Evolutionary conservation across 1,139 yeast genomes (phyloP), one percentile per base, ranked within the genome.

Genomic region (Suhomyces bokatorum): DNA sequence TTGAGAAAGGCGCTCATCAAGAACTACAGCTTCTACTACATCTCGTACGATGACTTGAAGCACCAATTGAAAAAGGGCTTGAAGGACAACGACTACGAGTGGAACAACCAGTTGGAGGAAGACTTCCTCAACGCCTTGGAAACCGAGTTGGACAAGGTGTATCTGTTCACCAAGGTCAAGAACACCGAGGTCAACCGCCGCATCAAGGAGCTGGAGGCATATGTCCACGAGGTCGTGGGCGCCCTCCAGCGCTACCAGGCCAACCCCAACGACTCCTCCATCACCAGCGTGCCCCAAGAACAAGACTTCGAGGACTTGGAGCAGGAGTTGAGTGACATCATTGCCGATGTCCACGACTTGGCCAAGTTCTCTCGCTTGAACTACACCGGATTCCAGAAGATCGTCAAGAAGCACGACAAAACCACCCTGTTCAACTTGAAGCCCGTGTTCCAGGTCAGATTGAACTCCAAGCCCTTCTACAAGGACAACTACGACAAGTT

Each of bases 281-380:
- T 57, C 53, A 65, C 62, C n/a, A 50, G 46, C 29, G 71, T 72
- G 32, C 79, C 79, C 6, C 72, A 75, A 47, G 97, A 90, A 60
- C 88, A 87, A 62, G 96, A 88, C 60, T 93, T 90, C 59, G 95
- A 89, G 57, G 89, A 85, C 48, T 77, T 93, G 56, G 98, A 93
- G 67, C 95, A 87, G 54, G 97, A 90, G 60, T 74, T 93, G 55
- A 82, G 91, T 44, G 97, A 91, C 58, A 85, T 93, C 54, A 91
- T 93, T 66, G 97, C 98, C 27, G 98, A 91, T 68, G 97, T 93
- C 39, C 98, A 93, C 60, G 99, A 93, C 66, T 77, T 93, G 60
- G 97, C 96, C 54, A 91, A 93, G 65, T 93, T 88, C 66, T 81
- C 96, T 17, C 78, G 96, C 52, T 78, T 93, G 62, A 93, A 93